Evolutionary conservation across 805 yeast genomes (phyloP), one percentile per base, ranked within the genome.

Genomic region (Diddensiella transvaalensis): DNA sequence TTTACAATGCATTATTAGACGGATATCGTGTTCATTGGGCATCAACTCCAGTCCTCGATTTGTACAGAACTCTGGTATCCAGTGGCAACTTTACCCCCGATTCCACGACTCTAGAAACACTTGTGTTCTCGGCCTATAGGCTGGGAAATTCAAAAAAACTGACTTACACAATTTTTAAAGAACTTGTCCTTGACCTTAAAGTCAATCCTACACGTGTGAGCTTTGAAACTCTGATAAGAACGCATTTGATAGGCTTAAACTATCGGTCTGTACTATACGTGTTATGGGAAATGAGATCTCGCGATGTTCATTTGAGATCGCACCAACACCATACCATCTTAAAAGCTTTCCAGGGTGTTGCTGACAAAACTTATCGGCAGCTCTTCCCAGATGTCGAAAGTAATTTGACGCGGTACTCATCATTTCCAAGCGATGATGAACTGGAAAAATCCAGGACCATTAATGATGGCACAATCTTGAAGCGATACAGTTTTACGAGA

Each of bases 121-220:
- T 58, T n/a, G 30, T 48, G 4, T 19, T 26, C 13, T 44, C 49
- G 1, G 63, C 65, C 2, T 58, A 44, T 37, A 54, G 61, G 11
- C 46, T 64, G 42, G 62, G 66, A 4, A 61, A 62, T 42, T 53
- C 67, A 11, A 62, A 65, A 44, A 54, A 57, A 17, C 52, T 61
- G 13, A 38, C 55, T 21, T 51, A 52, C 37, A 52, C 40, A 19
- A 58, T 65, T 6, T 64, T 59, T 52, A 19, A 44, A 4, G 66
- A 63, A 32, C 33, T 40, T 40, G 42, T 44, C 10, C 10, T 30
- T 5, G 19, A 36, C 5, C n/a, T 32, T 2, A 29, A 35, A 3
- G 30, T 60, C 4, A 22, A 3, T 6, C 59, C 61, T 3, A 38
- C 49, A 2, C 55, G 65, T 1, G 36, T 46, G n/a, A 48, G 57